Percentiles rank a stretch among this genome's conserved stretches.
These are phyloP conservation scores for Lactarius hengduanensis DNA, from an alignment of 768 basidiomycete genomes.

Conservation along the genomic window DNA sequence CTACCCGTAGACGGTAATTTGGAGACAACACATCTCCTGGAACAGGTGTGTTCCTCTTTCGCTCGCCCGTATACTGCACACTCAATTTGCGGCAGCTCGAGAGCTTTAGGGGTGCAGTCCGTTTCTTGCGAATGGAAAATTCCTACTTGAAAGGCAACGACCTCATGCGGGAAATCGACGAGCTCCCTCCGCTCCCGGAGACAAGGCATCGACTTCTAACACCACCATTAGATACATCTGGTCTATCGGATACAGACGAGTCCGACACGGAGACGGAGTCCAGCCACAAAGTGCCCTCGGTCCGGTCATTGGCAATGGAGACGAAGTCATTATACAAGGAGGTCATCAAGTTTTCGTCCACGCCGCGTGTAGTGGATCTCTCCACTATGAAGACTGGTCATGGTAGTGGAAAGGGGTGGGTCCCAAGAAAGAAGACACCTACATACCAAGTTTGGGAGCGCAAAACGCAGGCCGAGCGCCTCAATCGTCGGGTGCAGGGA, in stretches of 20 bases:
- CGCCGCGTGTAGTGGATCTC: conserved; percentile 84
- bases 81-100: conserved; percentile 60
- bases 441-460: conserved; percentile 78
- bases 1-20: conserved; percentile 73
- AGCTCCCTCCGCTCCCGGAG: conserved; percentile 63
- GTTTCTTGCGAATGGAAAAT: conserved; percentile 93
- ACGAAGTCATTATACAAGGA: conserved; percentile 87
- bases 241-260: conserved; percentile 63
- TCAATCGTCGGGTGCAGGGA: conserved; percentile 67
- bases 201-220: conserved; percentile 52
- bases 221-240: conserved; percentile 65
- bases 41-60: conserved; percentile 57
- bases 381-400: conserved; percentile 56
- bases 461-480: conserved; percentile 69
- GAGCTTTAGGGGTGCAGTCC: conserved; percentile 84
- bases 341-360: conserved; percentile 80
- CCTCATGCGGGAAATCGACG: conserved; percentile 76
- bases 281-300: conserved; percentile 43
- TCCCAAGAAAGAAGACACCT: conserved; percentile 77
- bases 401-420: conserved; percentile 59
- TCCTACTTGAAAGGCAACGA: conserved; percentile 92
- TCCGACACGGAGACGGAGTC: conserved; percentile 52
- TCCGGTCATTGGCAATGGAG: conserved; percentile 74
- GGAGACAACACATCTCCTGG: conserved; percentile 84
- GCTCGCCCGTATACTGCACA: conserved; percentile 3